Percentiles rank a stretch among this genome's conserved stretches.
Conservation (phyloP, 2,329 filamentous ascomycete species). For the Juglanconis juglandina region DNA sequence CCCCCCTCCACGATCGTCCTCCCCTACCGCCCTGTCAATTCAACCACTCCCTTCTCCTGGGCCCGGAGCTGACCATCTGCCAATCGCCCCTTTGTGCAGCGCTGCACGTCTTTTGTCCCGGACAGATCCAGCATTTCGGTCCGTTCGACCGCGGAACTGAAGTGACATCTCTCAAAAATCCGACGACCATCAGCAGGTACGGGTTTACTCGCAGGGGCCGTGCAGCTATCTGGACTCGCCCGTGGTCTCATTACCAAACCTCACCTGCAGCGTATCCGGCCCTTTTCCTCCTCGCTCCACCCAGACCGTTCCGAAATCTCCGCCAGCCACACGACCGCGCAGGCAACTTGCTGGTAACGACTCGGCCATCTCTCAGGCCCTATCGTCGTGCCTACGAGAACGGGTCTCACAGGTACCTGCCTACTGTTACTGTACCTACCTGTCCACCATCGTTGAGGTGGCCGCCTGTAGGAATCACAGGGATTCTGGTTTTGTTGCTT, state of each 20-base stretch:
- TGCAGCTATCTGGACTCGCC: slow-evolving; percentile 5
- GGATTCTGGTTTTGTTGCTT: background rate
- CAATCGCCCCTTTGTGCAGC: slow-evolving; percentile 2
- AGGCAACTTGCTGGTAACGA: slow-evolving; percentile 16
- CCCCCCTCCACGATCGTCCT: slow-evolving; percentile 1
- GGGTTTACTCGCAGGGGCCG: slow-evolving; percentile 4
- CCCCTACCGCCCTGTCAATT: background rate
- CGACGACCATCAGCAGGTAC: background rate
- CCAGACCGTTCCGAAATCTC: slow-evolving; percentile 11
- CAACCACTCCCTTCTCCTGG: background rate
- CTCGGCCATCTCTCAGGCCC: background rate
- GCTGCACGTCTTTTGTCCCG: background rate
- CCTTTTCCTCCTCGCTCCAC: slow-evolving; percentile 19
- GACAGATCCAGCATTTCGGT: slow-evolving; percentile 2
- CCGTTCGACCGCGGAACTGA: background rate
- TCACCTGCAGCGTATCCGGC: slow-evolving; percentile 18
- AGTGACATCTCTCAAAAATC: background rate
- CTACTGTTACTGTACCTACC: background rate
- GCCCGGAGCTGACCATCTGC: background rate
- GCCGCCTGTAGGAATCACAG: background rate
- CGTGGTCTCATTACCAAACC: slow-evolving; percentile 17
- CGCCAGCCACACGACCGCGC: slow-evolving; percentile 12
- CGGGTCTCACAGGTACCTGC: background rate
- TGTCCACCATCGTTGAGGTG: background rate
- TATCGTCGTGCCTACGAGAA: background rate